Conservation (phyloP, 208 protist species). For the Leishmania tropica region DNA sequence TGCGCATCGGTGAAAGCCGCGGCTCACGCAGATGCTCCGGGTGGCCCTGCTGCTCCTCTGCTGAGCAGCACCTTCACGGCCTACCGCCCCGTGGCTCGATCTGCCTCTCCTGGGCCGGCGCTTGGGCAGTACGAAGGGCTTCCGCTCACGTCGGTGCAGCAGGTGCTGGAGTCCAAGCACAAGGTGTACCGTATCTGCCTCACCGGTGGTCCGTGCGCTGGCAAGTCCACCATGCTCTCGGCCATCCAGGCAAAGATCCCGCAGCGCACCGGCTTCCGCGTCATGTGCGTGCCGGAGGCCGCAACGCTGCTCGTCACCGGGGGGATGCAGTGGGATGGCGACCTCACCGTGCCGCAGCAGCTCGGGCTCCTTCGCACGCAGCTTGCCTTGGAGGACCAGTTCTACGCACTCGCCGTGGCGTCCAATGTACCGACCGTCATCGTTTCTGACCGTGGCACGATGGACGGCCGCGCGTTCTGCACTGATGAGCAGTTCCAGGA, state of each 20-base stretch:
- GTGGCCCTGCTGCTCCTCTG: background rate
- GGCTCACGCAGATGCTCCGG: background rate
- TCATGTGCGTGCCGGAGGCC: constrained; percentile 84
- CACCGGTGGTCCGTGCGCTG: constrained; percentile 83
- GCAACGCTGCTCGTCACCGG: constrained; percentile 77
- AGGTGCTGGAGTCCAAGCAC: constrained; percentile 53
- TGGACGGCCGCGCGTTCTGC: constrained; percentile 87
- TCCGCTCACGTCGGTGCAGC: constrained; percentile 45
- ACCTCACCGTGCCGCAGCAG: constrained; percentile 60
- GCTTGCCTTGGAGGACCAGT: constrained; percentile 77
- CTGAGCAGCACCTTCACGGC: background rate
- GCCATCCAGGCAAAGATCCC: constrained; percentile 65
- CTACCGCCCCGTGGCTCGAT: constrained; percentile 49
- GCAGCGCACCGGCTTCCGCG: constrained; percentile 65
- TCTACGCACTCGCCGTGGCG: constrained; percentile 63
- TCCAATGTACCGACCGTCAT: constrained; percentile 52
- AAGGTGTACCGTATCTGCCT: constrained; percentile 71
- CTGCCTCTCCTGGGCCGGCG: constrained; percentile 53
- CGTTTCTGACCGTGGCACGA: constrained; percentile 82
- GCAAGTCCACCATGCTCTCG: constrained; percentile 80
- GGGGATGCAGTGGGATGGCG: constrained; percentile 68
- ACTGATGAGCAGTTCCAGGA: constrained; percentile 54
- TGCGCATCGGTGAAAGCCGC: background rate
- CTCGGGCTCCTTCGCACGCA: constrained; percentile 65
- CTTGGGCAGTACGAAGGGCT: constrained; percentile 53